These are phyloP conservation scores for Solanum corneliomulleri DNA, from an alignment of 257 asterid genomes.

Conservation along the genomic window DNA sequence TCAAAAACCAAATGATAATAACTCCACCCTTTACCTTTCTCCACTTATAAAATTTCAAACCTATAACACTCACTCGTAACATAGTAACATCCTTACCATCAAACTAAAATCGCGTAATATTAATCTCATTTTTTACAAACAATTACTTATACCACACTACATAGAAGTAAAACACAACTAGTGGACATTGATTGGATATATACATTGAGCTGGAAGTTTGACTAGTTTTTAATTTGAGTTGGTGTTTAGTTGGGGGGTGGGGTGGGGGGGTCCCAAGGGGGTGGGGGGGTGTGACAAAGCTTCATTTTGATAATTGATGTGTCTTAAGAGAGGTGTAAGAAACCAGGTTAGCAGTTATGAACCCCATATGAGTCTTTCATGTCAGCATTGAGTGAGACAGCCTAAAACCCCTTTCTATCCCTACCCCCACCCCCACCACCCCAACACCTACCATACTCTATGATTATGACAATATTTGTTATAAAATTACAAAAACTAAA, in stretches of 20 bases:
- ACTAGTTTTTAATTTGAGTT: background rate
- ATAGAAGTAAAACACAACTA: background rate
- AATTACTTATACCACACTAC: background rate
- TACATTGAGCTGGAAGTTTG: background rate
- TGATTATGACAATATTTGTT: background rate
- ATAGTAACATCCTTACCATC: background rate
- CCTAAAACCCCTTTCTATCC: background rate
- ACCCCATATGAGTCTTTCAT: conserved; percentile 1
- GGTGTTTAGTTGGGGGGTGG: background rate
- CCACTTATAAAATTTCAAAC: background rate
- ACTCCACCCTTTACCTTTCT: background rate
- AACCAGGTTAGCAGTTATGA: conserved; percentile 3
- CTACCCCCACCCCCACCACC: background rate
- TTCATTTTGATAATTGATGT: background rate
- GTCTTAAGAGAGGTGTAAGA: conserved; percentile 1
- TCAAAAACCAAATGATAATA: background rate
- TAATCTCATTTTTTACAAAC: background rate
- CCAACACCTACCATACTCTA: background rate
- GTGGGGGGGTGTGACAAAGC: background rate
- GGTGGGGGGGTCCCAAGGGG: too few species aligned
- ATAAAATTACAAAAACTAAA: background rate
- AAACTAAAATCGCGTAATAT: rapidly evolving
- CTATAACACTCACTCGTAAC: background rate
- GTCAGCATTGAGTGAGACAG: conserved; percentile 3
- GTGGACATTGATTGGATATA: background rate